phyloP scores from a whole-genome alignment of 306 rosid species.

The Cucumis melo region DNA sequence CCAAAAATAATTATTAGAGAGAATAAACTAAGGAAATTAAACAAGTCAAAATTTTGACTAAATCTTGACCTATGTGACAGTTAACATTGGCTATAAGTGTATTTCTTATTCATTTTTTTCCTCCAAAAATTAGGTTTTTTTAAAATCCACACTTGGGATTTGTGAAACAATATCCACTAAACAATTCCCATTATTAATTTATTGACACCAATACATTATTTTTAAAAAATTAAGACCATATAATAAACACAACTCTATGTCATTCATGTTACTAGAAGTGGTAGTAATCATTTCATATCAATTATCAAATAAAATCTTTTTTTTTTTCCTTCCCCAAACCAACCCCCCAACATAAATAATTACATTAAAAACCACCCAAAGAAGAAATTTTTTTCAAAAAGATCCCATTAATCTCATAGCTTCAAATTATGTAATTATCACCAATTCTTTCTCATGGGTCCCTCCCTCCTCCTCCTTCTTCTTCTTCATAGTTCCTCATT shows the following conservation, averaged over 20 bases:
- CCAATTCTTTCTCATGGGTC: constrained; percentile 17
- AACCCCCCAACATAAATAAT: background rate
- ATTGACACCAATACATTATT: background rate
- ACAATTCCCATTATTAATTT: background rate
- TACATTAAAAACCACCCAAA: background rate
- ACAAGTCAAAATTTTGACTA: background rate
- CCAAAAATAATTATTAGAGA: background rate
- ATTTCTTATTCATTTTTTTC: background rate
- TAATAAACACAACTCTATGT: constrained; percentile 7
- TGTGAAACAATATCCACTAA: background rate
- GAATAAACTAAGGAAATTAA: background rate
- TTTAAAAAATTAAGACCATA: background rate
- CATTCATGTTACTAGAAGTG: constrained; percentile 28
- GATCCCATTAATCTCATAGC: background rate
- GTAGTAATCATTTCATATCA: constrained; percentile 38
- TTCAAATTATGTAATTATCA: background rate
- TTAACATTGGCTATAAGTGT: background rate
- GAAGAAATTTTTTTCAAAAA: background rate
- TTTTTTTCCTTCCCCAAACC: background rate
- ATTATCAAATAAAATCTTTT: constrained; percentile 10
- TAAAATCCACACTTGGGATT: background rate
- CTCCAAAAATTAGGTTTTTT: background rate
- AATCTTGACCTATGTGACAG: background rate
- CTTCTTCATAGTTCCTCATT: background rate
- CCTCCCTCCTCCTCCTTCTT: background rate